phyloP scores from a whole-genome alignment of 164 flowering plant genomes.

The Tinospora cordifolia region DNA sequence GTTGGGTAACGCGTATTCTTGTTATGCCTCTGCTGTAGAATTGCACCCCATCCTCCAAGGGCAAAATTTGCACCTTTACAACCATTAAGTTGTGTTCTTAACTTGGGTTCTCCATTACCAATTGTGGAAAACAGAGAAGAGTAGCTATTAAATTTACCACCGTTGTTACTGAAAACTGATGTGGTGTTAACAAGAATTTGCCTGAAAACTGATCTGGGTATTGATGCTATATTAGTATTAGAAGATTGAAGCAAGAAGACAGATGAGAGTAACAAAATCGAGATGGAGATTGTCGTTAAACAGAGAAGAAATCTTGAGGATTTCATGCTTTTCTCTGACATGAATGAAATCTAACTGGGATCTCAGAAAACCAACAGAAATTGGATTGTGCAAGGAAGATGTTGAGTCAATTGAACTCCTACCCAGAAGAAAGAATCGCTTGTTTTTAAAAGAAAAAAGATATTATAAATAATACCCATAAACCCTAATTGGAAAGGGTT shows the following conservation, averaged over 20 bases:
- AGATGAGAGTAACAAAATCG: constrained; percentile 45
- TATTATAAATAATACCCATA: background rate
- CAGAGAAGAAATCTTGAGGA: constrained; percentile 45
- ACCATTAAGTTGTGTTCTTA: background rate
- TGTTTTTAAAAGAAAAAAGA: background rate
- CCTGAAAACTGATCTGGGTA: constrained; percentile 42
- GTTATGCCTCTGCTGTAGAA: constrained; percentile 11
- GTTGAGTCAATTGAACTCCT: background rate
- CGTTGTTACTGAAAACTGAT: constrained; percentile 18
- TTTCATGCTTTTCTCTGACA: constrained; percentile 45
- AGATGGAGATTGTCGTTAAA: constrained; percentile 38
- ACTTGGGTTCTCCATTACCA: constrained; percentile 8
- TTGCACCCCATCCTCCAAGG: constrained; percentile 6
- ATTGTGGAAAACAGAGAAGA: constrained; percentile 15
- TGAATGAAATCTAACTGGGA: constrained; percentile 13
- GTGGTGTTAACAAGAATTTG: constrained; percentile 39
- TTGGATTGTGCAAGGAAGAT: too few relatives aligned
- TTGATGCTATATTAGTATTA: constrained; percentile 23
- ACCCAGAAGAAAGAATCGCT: background rate
- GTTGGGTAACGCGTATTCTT: constrained; percentile 27
- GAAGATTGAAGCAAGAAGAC: constrained; percentile 37
- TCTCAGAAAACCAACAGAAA: constrained; percentile 3
- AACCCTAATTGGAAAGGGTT: background rate
- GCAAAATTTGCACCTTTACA: constrained; percentile 11
- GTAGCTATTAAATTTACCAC: constrained; percentile 7